Base-by-base conservation (phyloP, 352 stramenopile genomes). In the Globisporangium sylvaticum region DNA sequence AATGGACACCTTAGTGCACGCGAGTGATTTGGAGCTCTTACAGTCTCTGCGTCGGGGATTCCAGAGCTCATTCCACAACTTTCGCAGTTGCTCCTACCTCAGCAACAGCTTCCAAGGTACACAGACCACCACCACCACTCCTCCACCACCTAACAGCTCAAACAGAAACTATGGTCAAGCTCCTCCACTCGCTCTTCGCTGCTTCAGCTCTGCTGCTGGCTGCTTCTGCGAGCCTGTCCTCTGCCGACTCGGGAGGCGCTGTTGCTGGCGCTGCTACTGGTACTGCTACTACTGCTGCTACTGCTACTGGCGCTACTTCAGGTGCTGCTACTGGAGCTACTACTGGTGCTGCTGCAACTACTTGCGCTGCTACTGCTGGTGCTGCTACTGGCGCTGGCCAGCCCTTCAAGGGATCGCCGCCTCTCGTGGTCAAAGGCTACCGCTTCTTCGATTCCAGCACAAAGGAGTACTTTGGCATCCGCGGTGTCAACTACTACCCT, bases 401-500 rank as follows among this genome's bases (percentile, higher is more conserved):
- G 0, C 5, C 56, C 31, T 66, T 66, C 46, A 67, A 70, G 48
- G 64, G 64, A 62, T 78, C 73, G 1, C 78, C 81, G 37, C 73
- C 75, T 9, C 50, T 84, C 27, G 70, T 87, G 55, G 78, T 92
- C 69, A 90, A 94, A 61, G 84, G 84, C 65, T 87, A 88, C 64
- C 80, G 79, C 31, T 92, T 94, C 67, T 96, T 92, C 66, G 81
- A 96, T 72, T 81, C 71, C 22, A 65, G 80, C 55, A 90, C 82
- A 8, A 78, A 76, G 53, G 69, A 91, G 54, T 87, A 91, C 65
- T 90, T 96, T 70, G 75, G 77, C 14, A 75, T 91, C 37, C 77
- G 80, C 55, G 89, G 89, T 31, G 79, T 95, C 67, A 88, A 92
- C 65, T 96, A 96, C 74, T 95, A 95, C 69, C 88, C 88, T n/a